phyloP scores from a whole-genome alignment of 345 rosid species.

The Orychophragmus violaceus region DNA sequence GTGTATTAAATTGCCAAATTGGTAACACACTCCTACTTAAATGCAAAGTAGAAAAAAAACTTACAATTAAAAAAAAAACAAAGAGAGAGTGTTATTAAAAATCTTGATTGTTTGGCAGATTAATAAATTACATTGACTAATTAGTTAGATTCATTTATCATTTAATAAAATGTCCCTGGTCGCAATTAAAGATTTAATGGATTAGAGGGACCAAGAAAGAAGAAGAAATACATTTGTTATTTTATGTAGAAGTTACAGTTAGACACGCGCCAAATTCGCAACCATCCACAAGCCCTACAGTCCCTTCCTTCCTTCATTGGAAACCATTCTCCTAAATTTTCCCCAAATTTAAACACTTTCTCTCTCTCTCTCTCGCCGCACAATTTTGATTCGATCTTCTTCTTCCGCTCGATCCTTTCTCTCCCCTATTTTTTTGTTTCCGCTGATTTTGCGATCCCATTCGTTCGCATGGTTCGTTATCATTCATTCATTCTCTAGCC shows the following conservation, averaged over 20 bases:
- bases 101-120: background rate
- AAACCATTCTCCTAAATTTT: too few relatives aligned
- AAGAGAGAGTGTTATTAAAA: background rate
- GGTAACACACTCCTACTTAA: background rate
- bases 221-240: background rate
- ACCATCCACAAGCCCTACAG: background rate
- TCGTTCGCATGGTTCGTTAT: background rate
- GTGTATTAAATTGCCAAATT: too few relatives aligned
- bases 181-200: background rate
- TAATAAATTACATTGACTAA: background rate
- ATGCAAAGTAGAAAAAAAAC: background rate
- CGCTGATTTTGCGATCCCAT: too few relatives aligned
- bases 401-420: background rate
- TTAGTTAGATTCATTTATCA: too few relatives aligned
- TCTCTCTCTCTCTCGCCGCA: too few relatives aligned
- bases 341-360: too few relatives aligned
- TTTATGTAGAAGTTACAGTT: slow-evolving; percentile 10
- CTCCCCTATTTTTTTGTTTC: background rate
- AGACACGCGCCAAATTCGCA: slow-evolving; percentile 28
- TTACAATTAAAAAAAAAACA: background rate
- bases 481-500: slow-evolving; percentile 8
- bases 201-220: background rate
- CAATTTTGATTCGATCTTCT: too few relatives aligned
- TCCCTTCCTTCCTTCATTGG: too few relatives aligned
- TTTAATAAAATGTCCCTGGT: background rate